phyloP scores from a whole-genome alignment of 805 yeast species.

The Scheffersomyces ergatensis region DNA sequence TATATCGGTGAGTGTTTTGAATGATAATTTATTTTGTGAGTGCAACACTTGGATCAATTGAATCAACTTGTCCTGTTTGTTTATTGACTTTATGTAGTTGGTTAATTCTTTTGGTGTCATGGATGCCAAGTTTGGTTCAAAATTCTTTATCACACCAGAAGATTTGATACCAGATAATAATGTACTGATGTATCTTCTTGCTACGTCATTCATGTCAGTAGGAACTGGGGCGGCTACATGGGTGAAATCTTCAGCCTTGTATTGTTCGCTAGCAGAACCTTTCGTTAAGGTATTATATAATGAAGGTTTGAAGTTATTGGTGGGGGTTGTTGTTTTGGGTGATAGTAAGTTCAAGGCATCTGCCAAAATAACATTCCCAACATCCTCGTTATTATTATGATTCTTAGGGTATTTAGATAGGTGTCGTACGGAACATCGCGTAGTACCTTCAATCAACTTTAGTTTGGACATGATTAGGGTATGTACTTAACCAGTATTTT shows the following conservation, averaged over 20 bases:
- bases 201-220: not conserved
- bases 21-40: slow-evolving; percentile 22
- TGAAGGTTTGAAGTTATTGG: slow-evolving; percentile 27
- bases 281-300: slow-evolving; percentile 27
- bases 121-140: slow-evolving; percentile 10
- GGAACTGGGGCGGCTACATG: not conserved
- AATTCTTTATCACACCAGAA: slow-evolving; percentile 5
- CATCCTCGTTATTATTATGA: not conserved
- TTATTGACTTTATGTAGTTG: slow-evolving; percentile 14
- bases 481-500: too few relatives aligned
- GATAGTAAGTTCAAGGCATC: slow-evolving; percentile 36
- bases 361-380: slow-evolving; percentile 23
- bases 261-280: slow-evolving; percentile 32
- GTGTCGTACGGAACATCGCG: not conserved
- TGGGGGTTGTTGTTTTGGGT: slow-evolving; percentile 11
- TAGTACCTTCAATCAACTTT: too few relatives aligned
- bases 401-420: not conserved
- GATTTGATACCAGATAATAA: slow-evolving; percentile 24
- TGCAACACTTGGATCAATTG: slow-evolving; percentile 21
- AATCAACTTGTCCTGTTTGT: slow-evolving; percentile 16
- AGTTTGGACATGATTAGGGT: too few relatives aligned
- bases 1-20: slow-evolving; percentile 22
- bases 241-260: slow-evolving; percentile 10
- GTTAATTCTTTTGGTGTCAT: slow-evolving; percentile 16
- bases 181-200: slow-evolving; percentile 11